These are phyloP conservation scores for Simplicillium aogashimaense DNA, from an alignment of 2,329 filamentous ascomycete genomes.

Conservation along the genomic window DNA sequence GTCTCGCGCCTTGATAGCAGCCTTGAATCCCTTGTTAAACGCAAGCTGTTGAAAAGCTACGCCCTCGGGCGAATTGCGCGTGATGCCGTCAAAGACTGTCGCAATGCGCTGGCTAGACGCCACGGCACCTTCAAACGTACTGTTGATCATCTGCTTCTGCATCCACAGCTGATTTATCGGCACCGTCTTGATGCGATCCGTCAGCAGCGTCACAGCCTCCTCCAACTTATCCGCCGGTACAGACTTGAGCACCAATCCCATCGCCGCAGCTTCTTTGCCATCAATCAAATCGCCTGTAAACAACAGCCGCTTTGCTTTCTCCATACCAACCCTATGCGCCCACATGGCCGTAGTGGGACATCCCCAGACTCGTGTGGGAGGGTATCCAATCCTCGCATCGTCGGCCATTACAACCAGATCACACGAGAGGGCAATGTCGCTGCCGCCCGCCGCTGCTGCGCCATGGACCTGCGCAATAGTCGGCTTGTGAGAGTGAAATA, in stretches of 20 bases:
- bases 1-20: conserved; percentile 5
- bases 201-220: conserved; percentile 4
- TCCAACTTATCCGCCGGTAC: conserved; percentile 7
- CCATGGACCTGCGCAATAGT: conserved; percentile 10
- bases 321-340: conserved; percentile 7
- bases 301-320: conserved; percentile 7
- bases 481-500: conserved; percentile 8
- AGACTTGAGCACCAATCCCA: conserved; percentile 8
- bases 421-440: conserved; percentile 9
- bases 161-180: conserved; percentile 9
- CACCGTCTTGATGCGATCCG: conserved; percentile 7
- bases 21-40: conserved; percentile 5
- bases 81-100: conserved; percentile 9
- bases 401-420: conserved; percentile 9
- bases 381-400: conserved; percentile 8
- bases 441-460: conserved; percentile 7
- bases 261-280: conserved; percentile 7
- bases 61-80: conserved; percentile 8
- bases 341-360: conserved; percentile 9
- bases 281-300: conserved; percentile 8
- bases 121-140: conserved; percentile 5
- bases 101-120: conserved; percentile 6
- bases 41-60: conserved; percentile 6
- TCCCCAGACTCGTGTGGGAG: conserved; percentile 7
- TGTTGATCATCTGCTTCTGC: conserved; percentile 9